Conservation (phyloP, 179 eudicot genomes). For the Silene coronaria region DNA sequence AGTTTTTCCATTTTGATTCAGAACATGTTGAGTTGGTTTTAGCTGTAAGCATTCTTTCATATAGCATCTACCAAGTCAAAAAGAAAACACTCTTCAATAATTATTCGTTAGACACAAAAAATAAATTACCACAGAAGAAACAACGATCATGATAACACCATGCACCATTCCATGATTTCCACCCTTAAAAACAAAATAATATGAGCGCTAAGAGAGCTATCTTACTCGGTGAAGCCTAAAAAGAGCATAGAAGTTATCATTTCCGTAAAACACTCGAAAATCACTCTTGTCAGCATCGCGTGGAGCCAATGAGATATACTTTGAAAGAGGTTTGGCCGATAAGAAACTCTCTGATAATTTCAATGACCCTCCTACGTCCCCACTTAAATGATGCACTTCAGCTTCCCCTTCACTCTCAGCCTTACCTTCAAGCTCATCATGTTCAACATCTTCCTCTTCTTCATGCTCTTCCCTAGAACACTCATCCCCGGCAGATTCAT, state of each 20-base stretch:
- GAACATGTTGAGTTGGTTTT: constrained; percentile 48
- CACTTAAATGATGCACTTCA: constrained; percentile 48
- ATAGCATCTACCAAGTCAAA: constrained; percentile 44
- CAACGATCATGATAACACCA: not conserved
- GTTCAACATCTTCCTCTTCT: constrained; percentile 69
- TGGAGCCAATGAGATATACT: constrained; percentile 44
- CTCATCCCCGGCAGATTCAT: constrained; percentile 81
- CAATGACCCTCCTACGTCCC: constrained; percentile 49
- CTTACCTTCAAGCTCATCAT: constrained; percentile 65
- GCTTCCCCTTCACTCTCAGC: constrained; percentile 95
- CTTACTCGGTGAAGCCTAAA: constrained; percentile 79
- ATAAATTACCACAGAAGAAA: not conserved
- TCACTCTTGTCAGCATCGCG: constrained; percentile 37
- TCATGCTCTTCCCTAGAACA: constrained; percentile 73
- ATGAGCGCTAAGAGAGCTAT: not conserved
- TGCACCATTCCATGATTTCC: not conserved
- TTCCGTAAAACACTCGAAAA: constrained; percentile 60
- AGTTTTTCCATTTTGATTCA: constrained; percentile 52
- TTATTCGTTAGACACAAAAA: not conserved
- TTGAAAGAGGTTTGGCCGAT: constrained; percentile 67
- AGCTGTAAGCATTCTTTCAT: constrained; percentile 73
- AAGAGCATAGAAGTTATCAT: constrained; percentile 62
- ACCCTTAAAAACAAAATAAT: constrained; percentile 1
- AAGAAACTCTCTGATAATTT: constrained; percentile 47
- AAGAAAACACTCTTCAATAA: not conserved